phyloP scores from a whole-genome alignment of 2,329 filamentous ascomycete species.

The Botrytis galanthina region DNA sequence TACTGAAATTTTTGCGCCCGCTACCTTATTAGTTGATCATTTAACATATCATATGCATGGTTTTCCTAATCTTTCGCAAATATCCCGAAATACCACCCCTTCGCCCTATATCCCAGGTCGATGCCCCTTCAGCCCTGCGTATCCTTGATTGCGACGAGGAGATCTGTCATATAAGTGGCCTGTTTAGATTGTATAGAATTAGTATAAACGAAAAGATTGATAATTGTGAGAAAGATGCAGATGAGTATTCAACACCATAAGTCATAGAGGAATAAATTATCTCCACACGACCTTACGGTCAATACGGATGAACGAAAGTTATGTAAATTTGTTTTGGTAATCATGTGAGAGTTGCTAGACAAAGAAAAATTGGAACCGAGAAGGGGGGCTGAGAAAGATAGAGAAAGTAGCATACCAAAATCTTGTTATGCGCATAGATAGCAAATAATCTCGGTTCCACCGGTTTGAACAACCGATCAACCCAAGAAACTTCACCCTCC shows the following conservation, averaged over 20 bases:
- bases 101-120: neutral
- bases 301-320: conserved; percentile 99
- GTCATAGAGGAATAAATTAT: conserved; percentile 50
- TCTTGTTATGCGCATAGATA: conserved; percentile 66
- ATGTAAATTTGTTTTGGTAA: conserved; percentile 73
- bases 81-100: conserved; percentile 5
- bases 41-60: conserved; percentile 7
- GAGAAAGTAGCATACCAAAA: conserved; percentile 47
- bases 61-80: neutral
- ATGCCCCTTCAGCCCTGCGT: conserved; percentile 11
- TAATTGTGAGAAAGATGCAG: conserved; percentile 24
- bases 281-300: conserved; percentile 86
- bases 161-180: conserved; percentile 27
- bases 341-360: conserved; percentile 51
- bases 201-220: neutral
- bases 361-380: conserved; percentile 26
- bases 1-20: conserved; percentile 10
- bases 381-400: neutral
- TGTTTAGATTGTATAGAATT: neutral
- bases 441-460: conserved; percentile 64
- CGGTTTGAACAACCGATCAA: conserved; percentile 65
- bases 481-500: conserved; percentile 58
- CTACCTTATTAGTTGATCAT: conserved; percentile 5
- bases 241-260: conserved; percentile 17
- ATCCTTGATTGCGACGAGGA: conserved; percentile 26